A percentile compares a stretch with the other conserved stretches of the same genome.
phyloP scores from a whole-genome alignment of 2,329 filamentous ascomycete genomes.

The Epichloe coenophiala region DNA sequence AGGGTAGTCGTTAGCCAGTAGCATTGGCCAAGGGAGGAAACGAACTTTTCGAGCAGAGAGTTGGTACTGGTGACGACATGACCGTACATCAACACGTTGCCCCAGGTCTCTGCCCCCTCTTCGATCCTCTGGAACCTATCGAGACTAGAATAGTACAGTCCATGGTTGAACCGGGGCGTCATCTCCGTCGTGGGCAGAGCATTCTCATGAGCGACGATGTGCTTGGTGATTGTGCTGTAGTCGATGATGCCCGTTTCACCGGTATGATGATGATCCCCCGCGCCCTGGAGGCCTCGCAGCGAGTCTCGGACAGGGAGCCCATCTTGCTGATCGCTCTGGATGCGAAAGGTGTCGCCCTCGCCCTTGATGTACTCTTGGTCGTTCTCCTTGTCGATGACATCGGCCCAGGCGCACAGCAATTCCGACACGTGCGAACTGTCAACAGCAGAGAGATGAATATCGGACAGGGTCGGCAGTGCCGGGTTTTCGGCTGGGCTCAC shows the following conservation, averaged over 20 bases:
- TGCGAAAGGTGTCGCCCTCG: conserved; percentile 69
- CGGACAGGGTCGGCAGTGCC: conserved; percentile 65
- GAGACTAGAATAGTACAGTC: conserved; percentile 62
- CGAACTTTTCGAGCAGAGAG: conserved; percentile 76
- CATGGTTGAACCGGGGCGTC: conserved; percentile 79
- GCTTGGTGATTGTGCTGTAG: conserved; percentile 61
- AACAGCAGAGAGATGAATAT: conserved; percentile 65
- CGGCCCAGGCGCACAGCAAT: conserved; percentile 51
- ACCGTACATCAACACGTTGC: conserved; percentile 67
- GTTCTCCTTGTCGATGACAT: conserved; percentile 52
- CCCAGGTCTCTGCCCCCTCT: conserved; percentile 53
- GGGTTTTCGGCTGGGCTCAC: conserved; percentile 52
- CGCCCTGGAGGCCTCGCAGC: conserved; percentile 33
- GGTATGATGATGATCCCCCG: conserved; percentile 8
- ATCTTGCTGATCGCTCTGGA: conserved; percentile 50
- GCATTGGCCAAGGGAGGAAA: not conserved
- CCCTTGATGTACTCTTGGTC: conserved; percentile 62
- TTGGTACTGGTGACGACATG: conserved; percentile 92
- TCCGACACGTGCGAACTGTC: conserved; percentile 51
- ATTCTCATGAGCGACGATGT: conserved; percentile 57
- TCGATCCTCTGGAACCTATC: conserved; percentile 45
- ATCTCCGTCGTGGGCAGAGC: conserved; percentile 53
- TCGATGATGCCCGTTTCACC: conserved; percentile 51
- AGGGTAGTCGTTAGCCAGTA: too few relatives aligned
- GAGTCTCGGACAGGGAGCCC: conserved; percentile 45